Evolutionary conservation across 2,329 filamentous ascomycete species (phyloP), one percentile per base, ranked within the genome.

Genomic region (Simplicillium sp.): DNA sequence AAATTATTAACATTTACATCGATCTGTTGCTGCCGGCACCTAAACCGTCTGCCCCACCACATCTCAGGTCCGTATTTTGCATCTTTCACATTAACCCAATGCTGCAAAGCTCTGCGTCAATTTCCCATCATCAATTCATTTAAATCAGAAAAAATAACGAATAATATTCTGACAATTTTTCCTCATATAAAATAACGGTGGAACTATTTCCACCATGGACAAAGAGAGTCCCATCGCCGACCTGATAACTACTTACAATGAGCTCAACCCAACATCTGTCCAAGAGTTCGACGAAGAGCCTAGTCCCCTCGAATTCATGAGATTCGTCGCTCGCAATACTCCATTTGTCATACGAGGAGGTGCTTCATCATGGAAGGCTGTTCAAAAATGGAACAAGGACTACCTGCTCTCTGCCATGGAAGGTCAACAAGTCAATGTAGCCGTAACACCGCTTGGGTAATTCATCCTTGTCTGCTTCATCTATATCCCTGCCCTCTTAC

Each of bases 251-350:
- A 76, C 70, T n/a, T 89, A 85, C 60, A 76, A 83, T 53, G 84
- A 87, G 49, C 73, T 89, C 41, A 90, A 90, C 54, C 59, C 69
- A 42, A 56, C 64, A 16, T 50, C 53, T 13, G 67, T 88, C 42
- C 73, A 83, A 36, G 77, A 80, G 49, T 68, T 88, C 3, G 34
- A 66, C 12, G 66, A 74, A 34, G 75, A 82, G 37, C 86, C 86
- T 4, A 84, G 80, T 20, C 75, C 86, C 1, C 71, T 92, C 6
- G 82, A 89, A 54, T 90, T 90, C 56, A 83, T 88, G 78, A 76
- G 83, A 52, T 82, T 79, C 58, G 84, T 89, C 15, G 72, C 82
- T 13, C 71, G 67, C 29, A 92, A 90, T 55, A 73, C 77, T 1
- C 86, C 86, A 0, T 89, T 90, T 50, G 74, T 90, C 3, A 65